Base-by-base conservation (phyloP, 768 basidiomycete genomes). In the Kwoniella sp. region DNA sequence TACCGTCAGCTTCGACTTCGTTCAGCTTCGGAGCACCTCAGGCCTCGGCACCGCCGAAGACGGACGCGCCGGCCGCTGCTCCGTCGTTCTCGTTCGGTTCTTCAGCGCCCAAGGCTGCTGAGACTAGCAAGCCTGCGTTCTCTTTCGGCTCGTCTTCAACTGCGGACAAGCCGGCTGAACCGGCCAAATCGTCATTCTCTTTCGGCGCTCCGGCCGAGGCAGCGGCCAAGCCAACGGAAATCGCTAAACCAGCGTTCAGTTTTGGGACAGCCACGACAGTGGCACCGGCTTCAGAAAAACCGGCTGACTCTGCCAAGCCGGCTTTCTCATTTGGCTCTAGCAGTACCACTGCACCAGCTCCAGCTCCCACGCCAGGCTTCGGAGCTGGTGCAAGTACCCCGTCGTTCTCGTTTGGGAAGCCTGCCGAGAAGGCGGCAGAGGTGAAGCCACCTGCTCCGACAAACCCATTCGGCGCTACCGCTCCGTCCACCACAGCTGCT, bases 281-380 rank as follows among this genome's bases (percentile, higher is more conserved):
- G n/a, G n/a, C n/a, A n/a, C 3, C 49, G 8, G 46, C 53, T 6
- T 10, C 41, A 3, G 34, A 46, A 8, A 45, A 53, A 23, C 51
- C 51, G 1, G 36, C 53, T 26, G 56, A 57, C 38, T 17, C 44
- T 3, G 25, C 50, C 17, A 58, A 53, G 32, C 51, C 51, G n/a
- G 39, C 57, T 20, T 58, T 58, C 46, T 58, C 57, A 7, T 58
- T 58, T 17, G 57, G 57, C 5, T 38, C 37, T 20, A 20, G 19
- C 37, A 38, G 37, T 22, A 20, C 37, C n/a, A 38, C 51, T 1
- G 8, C 57, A 15, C 33, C 50, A 5, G n/a, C 50, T 3, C 22
- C 45, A n/a, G 27, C 45, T 22, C 12, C 56, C 7, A 59, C 43
- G 20, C 26, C 57, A 26, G 40, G 47, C 28, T 41, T 49, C 31